A percentile compares a stretch with the other conserved stretches of the same genome.
These are phyloP conservation scores for Saitozyma sp. DNA, from an alignment of 768 basidiomycete species.

Conservation along the genomic window DNA sequence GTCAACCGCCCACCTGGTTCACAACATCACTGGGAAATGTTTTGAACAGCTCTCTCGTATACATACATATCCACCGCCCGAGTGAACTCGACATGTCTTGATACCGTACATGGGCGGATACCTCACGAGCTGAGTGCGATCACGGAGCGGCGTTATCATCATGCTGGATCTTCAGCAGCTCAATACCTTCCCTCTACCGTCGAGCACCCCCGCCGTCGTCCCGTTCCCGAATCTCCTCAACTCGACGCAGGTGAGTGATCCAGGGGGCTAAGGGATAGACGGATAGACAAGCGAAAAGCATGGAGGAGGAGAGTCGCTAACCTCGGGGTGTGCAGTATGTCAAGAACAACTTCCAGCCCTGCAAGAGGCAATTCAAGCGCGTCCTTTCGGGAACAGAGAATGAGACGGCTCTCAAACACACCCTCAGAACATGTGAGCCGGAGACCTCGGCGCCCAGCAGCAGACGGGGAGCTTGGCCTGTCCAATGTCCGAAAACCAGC, in stretches of 20 bases:
- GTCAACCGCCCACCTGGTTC: no score
- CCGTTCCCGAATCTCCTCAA: constrained; percentile 33
- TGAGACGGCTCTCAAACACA: constrained; percentile 22
- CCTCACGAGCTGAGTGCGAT: no score
- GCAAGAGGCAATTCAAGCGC: constrained; percentile 30
- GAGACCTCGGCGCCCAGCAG: not conserved
- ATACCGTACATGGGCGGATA: no score
- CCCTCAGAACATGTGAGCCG: constrained; percentile 42
- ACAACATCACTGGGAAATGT: no score
- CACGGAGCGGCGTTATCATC: no score
- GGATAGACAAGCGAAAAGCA: no score
- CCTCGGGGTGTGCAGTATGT: constrained; percentile 13
- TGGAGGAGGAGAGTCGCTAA: not conserved
- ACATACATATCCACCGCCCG: no score
- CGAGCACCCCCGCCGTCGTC: constrained; percentile 27
- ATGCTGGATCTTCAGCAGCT: no score
- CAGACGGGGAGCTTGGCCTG: not conserved
- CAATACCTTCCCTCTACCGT: constrained; percentile 20
- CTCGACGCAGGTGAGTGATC: constrained; percentile 30
- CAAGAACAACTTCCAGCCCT: constrained; percentile 33
- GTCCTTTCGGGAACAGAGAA: constrained; percentile 43
- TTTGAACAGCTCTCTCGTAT: no score
- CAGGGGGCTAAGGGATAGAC: not conserved
- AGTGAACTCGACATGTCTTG: no score
- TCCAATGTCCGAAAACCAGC: not conserved